Conservation (phyloP, 192 early-diverging fungal species). For the Coemansia asiatica region DNA sequence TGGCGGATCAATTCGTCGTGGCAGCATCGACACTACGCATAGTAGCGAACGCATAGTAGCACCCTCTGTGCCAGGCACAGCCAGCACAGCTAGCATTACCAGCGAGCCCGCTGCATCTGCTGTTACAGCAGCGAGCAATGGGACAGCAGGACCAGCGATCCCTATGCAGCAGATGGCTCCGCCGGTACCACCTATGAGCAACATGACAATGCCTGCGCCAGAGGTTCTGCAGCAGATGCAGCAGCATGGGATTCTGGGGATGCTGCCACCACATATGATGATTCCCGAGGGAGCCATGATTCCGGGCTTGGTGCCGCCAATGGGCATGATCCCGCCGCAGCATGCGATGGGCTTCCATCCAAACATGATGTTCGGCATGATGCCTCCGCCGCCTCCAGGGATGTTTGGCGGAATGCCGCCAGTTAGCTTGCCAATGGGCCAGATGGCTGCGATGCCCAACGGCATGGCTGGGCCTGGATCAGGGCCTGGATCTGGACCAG, state of each 20-base stretch:
- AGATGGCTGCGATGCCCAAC: slow-evolving; percentile 24
- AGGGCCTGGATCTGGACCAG: background rate
- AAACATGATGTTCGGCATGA: slow-evolving; percentile 51
- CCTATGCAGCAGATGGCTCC: slow-evolving; percentile 6
- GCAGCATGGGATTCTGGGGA: slow-evolving; percentile 30
- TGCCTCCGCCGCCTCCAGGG: slow-evolving; percentile 34
- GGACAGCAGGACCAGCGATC: background rate
- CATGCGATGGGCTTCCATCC: slow-evolving; percentile 44
- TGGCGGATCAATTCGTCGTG: slow-evolving; percentile 21
- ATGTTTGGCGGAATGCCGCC: slow-evolving; percentile 43
- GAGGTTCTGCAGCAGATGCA: slow-evolving; percentile 20
- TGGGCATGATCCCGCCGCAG: slow-evolving; percentile 42
- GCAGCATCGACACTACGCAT: slow-evolving; percentile 16
- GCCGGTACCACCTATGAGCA: background rate
- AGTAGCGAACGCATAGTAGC: slow-evolving; percentile 4
- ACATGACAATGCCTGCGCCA: background rate
- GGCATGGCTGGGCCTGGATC: background rate
- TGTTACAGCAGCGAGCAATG: background rate
- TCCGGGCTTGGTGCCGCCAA: slow-evolving; percentile 42
- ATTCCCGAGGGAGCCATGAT: slow-evolving; percentile 28
- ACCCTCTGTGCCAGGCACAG: background rate
- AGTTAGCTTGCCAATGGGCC: slow-evolving; percentile 26
- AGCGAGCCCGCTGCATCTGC: background rate
- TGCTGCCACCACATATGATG: slow-evolving; percentile 36
- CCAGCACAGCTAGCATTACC: background rate